Conservation (phyloP, 345 rosid species). For the Eucalyptus decipiens region DNA sequence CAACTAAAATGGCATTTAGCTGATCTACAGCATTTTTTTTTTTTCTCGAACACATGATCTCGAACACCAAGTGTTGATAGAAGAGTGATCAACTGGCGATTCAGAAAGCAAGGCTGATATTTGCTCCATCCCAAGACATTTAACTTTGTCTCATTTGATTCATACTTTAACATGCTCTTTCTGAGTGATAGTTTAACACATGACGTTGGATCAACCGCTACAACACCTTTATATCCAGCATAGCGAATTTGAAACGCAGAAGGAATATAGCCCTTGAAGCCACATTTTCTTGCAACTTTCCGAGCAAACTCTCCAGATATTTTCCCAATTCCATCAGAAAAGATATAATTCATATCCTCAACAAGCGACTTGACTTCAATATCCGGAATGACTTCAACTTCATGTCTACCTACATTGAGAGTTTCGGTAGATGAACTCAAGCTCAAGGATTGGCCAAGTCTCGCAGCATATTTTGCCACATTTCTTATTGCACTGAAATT, state of each 20-base stretch:
- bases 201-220: conserved; percentile 48
- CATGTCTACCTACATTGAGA: conserved; percentile 21
- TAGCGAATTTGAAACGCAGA: conserved; percentile 62
- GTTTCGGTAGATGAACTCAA: conserved; percentile 56
- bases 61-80: conserved; percentile 36
- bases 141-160: conserved; percentile 28
- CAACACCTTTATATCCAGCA: conserved; percentile 61
- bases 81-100: conserved; percentile 55
- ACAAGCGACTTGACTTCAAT: background rate
- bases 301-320: conserved; percentile 38
- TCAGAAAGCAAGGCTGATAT: conserved; percentile 55
- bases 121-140: conserved; percentile 53
- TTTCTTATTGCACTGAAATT: conserved; percentile 37
- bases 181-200: conserved; percentile 36
- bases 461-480: conserved; percentile 60
- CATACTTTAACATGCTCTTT: conserved; percentile 38
- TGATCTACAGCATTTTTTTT: conserved; percentile 37
- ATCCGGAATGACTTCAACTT: conserved; percentile 27
- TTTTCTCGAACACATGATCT: conserved; percentile 40
- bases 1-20: conserved; percentile 48
- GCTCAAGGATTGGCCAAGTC: conserved; percentile 67
- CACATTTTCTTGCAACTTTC: conserved; percentile 39
- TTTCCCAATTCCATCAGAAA: conserved; percentile 69
- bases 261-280: conserved; percentile 18
- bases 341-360: conserved; percentile 7